phyloP scores from a whole-genome alignment of 345 rosid species.

The Moricandia arvensis region DNA sequence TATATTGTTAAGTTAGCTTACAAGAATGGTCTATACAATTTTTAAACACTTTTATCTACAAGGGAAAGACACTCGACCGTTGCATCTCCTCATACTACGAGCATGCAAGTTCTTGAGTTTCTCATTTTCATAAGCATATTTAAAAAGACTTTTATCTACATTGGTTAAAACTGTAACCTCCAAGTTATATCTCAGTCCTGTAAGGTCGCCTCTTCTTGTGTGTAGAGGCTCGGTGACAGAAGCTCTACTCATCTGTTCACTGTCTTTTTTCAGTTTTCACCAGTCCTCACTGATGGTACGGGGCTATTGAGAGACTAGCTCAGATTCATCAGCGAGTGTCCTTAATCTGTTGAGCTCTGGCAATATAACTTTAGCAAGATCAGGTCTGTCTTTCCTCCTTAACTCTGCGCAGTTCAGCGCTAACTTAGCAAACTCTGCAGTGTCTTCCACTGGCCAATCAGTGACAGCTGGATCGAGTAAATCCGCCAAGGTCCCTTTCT shows the following conservation, averaged over 20 bases:
- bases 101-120: slow-evolving; percentile 1
- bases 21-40: slow-evolving; percentile 10
- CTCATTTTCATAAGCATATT: neutral
- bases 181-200: neutral
- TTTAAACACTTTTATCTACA: slow-evolving; percentile 21
- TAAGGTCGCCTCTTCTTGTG: neutral
- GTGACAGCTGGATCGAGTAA: slow-evolving; percentile 63
- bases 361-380: neutral
- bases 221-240: neutral
- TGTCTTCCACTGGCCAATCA: slow-evolving; percentile 79
- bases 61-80: neutral
- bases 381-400: slow-evolving; percentile 51
- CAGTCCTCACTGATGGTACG: neutral
- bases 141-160: neutral
- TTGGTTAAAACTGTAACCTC: neutral
- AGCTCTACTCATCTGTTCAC: too few relatives aligned
- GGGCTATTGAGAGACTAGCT: neutral
- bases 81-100: slow-evolving; percentile 22
- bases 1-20: neutral
- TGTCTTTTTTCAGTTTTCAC: too few relatives aligned
- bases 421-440: slow-evolving; percentile 52
- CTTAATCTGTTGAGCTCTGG: neutral
- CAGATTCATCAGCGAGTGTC: neutral
- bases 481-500: slow-evolving; percentile 20
- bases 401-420: slow-evolving; percentile 68